Conservation (phyloP, 2,329 filamentous ascomycete species). For the Trichoderma sp. region DNA sequence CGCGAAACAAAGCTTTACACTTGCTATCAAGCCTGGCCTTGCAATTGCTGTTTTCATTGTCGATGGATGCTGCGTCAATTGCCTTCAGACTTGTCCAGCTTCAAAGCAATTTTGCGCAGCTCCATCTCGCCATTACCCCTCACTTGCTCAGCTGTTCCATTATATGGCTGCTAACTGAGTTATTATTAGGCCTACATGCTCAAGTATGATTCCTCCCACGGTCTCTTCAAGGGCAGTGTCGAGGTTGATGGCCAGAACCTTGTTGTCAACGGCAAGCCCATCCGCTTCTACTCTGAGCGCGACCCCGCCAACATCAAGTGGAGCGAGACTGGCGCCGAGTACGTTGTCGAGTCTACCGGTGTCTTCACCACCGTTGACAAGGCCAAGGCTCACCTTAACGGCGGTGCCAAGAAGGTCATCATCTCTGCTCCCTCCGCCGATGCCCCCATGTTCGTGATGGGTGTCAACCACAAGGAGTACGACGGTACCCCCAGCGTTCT, state of each 20-base stretch:
- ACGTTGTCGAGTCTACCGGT: constrained; percentile 97
- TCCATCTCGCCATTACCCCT: background rate
- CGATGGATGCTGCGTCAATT: background rate
- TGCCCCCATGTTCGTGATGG: constrained; percentile 99
- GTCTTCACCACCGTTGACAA: constrained; percentile 99
- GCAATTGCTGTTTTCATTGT: background rate
- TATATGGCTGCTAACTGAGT: constrained; percentile 4
- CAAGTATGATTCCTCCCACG: constrained; percentile 98
- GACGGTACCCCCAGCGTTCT: constrained; percentile 88
- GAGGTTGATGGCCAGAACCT: constrained; percentile 72
- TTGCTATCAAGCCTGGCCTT: background rate
- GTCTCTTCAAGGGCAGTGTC: constrained; percentile 91
- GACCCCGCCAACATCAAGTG: constrained; percentile 91
- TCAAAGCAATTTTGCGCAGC: background rate
- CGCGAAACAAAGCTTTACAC: background rate
- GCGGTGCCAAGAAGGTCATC: constrained; percentile 97
- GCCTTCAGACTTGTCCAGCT: background rate
- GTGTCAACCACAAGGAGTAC: constrained; percentile 96
- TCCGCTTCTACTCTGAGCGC: constrained; percentile 93
- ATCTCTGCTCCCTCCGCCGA: constrained; percentile 92
- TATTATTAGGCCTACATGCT: constrained; percentile 91
- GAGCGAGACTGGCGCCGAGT: constrained; percentile 82
- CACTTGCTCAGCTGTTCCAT: background rate
- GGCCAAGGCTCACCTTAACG: constrained; percentile 91
- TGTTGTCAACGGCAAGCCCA: constrained; percentile 88